phyloP scores from a whole-genome alignment of 2,329 filamentous ascomycete genomes.

The Bipolaris sorokiniana region DNA sequence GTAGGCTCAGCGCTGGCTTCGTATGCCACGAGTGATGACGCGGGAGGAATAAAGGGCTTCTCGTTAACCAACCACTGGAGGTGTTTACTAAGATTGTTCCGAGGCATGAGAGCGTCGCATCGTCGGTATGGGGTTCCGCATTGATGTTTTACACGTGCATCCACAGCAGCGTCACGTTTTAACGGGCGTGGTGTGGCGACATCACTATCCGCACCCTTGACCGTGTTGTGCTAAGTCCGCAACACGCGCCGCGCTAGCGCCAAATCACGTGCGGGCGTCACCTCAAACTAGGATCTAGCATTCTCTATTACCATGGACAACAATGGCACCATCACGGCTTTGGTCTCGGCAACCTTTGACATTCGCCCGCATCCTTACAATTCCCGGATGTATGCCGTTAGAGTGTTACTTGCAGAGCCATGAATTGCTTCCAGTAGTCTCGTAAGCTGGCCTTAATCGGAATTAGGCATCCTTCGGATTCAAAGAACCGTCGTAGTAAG shows the following conservation, averaged over 20 bases:
- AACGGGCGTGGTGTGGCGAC: conserved; percentile 29
- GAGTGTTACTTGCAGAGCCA: conserved; percentile 1
- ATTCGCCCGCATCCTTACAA: background rate
- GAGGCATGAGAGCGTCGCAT: conserved; percentile 53
- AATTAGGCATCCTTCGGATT: conserved; percentile 4
- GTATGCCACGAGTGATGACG: conserved; percentile 37
- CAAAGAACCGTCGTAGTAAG: background rate
- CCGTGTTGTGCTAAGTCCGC: conserved; percentile 28
- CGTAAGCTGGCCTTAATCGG: background rate
- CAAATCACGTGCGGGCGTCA: conserved; percentile 35
- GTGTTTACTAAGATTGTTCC: conserved; percentile 57
- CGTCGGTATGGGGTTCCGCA: conserved; percentile 24
- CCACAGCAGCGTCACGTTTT: conserved; percentile 16
- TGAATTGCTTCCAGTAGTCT: conserved; percentile 4
- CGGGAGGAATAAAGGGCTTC: conserved; percentile 54
- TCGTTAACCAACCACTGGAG: conserved; percentile 56
- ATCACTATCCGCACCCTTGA: conserved; percentile 16
- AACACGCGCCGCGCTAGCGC: conserved; percentile 33
- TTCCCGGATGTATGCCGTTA: background rate
- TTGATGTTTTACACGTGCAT: conserved; percentile 32
- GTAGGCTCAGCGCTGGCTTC: conserved; percentile 30
- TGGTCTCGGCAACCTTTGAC: background rate
- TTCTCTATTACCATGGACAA: background rate
- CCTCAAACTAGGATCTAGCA: conserved; percentile 1
- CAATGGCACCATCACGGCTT: background rate